A percentile compares a stretch with the other conserved stretches of the same genome.
Conservation (phyloP, 106 monocot species). For the Dendrobium nobile region DNA sequence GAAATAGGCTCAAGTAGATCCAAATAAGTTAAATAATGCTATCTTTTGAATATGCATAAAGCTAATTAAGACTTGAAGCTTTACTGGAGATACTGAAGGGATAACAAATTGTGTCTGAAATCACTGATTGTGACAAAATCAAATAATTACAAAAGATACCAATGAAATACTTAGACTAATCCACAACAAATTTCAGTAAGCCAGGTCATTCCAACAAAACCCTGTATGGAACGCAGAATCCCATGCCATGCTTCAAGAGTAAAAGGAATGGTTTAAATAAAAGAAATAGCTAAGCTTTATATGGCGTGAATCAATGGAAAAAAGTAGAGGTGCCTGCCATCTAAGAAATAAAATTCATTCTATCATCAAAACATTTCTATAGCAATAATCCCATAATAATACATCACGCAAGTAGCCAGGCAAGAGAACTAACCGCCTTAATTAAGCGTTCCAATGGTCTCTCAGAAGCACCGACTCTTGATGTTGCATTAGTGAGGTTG, state of each 20-base stretch:
- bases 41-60: too few species aligned
- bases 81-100: too few species aligned
- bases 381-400: neutral
- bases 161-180: neutral
- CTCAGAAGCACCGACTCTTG: slow-evolving; percentile 42
- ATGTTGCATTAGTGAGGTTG: slow-evolving; percentile 33
- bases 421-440: slow-evolving; percentile 58
- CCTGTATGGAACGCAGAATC: too few species aligned
- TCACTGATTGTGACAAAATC: too few species aligned
- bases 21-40: too few species aligned
- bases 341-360: neutral
- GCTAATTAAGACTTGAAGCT: too few species aligned
- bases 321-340: neutral
- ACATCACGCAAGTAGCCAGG: neutral
- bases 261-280: neutral
- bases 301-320: neutral
- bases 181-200: neutral
- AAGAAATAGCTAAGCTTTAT: neutral
- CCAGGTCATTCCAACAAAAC: neutral
- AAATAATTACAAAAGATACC: too few species aligned
- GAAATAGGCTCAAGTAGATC: too few species aligned
- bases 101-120: too few species aligned
- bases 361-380: neutral
- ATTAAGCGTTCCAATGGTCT: slow-evolving; percentile 65
- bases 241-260: too few species aligned